These are phyloP conservation scores for Candida glucosophila DNA, from an alignment of 1,139 yeast genomes.

Conservation along the genomic window DNA sequence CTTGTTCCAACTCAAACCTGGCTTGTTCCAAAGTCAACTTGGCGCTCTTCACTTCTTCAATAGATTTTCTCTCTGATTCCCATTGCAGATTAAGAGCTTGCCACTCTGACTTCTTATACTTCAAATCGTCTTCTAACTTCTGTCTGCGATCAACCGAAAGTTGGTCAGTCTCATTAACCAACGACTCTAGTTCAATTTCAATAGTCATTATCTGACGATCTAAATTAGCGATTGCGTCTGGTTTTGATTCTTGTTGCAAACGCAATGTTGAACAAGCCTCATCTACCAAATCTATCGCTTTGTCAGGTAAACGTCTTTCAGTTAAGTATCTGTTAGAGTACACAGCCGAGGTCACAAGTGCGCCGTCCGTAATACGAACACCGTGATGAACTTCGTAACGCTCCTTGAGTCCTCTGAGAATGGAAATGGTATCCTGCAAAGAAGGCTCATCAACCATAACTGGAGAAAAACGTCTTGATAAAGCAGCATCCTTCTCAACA, in stretches of 20 bases:
- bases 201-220: slow-evolving; percentile 90
- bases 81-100: slow-evolving; percentile 68
- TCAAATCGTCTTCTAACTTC: slow-evolving; percentile 58
- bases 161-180: slow-evolving; percentile 86
- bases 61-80: slow-evolving; percentile 72
- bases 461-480: slow-evolving; percentile 88
- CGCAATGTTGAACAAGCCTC: slow-evolving; percentile 95
- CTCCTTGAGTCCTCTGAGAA: slow-evolving; percentile 87
- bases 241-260: slow-evolving; percentile 92
- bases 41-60: slow-evolving; percentile 69
- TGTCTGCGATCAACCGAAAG: slow-evolving; percentile 66
- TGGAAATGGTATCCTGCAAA: slow-evolving; percentile 86
- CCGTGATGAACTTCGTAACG: slow-evolving; percentile 97
- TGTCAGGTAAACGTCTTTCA: slow-evolving; percentile 88
- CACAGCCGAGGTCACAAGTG: slow-evolving; percentile 88
- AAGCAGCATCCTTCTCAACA: slow-evolving; percentile 87
- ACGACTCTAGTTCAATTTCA: slow-evolving; percentile 87
- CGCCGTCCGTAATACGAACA: slow-evolving; percentile 89
- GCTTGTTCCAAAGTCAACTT: slow-evolving; percentile 82
- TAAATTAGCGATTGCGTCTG: slow-evolving; percentile 83
- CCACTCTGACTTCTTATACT: slow-evolving; percentile 54
- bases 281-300: slow-evolving; percentile 92
- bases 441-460: slow-evolving; percentile 85
- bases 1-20: slow-evolving; percentile 69
- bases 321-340: slow-evolving; percentile 87